phyloP scores from a whole-genome alignment of 2,329 filamentous ascomycete species.

The Myriosclerotinia curreyana region DNA sequence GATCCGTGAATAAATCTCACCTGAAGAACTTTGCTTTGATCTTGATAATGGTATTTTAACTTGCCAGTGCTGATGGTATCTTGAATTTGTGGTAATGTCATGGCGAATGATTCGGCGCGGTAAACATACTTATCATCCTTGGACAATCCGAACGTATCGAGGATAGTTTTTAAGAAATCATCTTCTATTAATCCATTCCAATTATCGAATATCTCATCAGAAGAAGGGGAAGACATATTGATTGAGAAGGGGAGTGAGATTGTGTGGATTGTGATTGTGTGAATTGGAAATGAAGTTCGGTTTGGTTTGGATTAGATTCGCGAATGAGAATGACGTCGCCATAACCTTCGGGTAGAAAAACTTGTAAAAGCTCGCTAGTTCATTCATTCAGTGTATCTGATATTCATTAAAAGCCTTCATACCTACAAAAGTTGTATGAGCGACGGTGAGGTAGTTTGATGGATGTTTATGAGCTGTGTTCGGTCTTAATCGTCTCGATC shows the following conservation, averaged over 20 bases:
- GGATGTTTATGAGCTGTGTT: too few species aligned
- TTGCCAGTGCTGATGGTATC: conserved; percentile 23
- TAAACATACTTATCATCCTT: conserved; percentile 32
- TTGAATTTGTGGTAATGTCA: conserved; percentile 31
- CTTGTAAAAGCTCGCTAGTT: too few species aligned
- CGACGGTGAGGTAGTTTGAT: too few species aligned
- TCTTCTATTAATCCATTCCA: conserved; percentile 30
- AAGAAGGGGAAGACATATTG: conserved; percentile 18
- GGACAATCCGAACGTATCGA: conserved; percentile 29
- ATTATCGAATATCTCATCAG: conserved; percentile 30
- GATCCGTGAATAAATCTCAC: conserved; percentile 5
- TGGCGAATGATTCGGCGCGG: conserved; percentile 33
- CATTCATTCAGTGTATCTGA: too few species aligned
- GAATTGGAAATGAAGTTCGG: background rate
- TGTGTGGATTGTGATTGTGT: background rate
- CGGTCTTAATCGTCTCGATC: too few species aligned
- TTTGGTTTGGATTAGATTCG: background rate
- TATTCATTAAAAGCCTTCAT: too few species aligned
- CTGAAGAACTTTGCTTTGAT: conserved; percentile 29
- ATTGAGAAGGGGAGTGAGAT: background rate
- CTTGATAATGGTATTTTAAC: conserved; percentile 32
- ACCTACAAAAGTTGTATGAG: too few species aligned
- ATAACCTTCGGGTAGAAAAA: too few species aligned
- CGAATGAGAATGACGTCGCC: too few species aligned
- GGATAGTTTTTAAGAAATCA: conserved; percentile 29